These are phyloP conservation scores for Kwoniella sp. DNA, from an alignment of 768 basidiomycete species.

Conservation along the genomic window DNA sequence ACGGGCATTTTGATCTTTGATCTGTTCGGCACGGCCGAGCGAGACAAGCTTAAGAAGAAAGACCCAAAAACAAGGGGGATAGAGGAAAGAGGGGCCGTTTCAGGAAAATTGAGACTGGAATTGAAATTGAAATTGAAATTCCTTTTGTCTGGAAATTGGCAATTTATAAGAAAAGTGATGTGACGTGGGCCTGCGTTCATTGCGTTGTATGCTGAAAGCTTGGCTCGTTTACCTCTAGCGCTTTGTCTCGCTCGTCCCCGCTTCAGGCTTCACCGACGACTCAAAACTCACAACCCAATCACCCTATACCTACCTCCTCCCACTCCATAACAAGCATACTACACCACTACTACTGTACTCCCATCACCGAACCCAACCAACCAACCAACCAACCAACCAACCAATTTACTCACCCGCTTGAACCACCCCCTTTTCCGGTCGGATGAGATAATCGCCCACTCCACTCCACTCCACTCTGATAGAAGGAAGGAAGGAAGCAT, in stretches of 20 bases:
- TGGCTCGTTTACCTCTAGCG: slow-evolving; percentile 2
- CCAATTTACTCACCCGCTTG: not conserved
- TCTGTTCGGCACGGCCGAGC: not conserved
- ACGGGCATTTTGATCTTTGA: too few species aligned
- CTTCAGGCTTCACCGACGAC: not conserved
- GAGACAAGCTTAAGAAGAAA: too few species aligned
- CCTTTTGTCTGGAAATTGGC: not conserved
- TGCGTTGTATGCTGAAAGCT: too few species aligned
- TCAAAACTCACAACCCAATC: too few species aligned
- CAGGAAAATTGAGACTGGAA: too few species aligned
- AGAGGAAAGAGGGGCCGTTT: not conserved
- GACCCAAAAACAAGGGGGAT: not conserved
- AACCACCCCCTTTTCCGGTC: not conserved
- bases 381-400: too few species aligned
- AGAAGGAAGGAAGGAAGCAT: too few species aligned
- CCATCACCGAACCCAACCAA: not conserved
- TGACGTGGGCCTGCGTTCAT: not conserved
- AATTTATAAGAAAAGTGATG: not conserved
- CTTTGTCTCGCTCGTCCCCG: not conserved
- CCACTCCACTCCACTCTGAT: not conserved
- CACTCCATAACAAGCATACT: too few species aligned
- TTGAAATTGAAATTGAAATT: too few species aligned
- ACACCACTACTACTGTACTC: not conserved
- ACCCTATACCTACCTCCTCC: too few species aligned
- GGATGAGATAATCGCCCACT: not conserved